phyloP scores from a whole-genome alignment of 805 yeast species.

The Wickerhamiella bombiphila region DNA sequence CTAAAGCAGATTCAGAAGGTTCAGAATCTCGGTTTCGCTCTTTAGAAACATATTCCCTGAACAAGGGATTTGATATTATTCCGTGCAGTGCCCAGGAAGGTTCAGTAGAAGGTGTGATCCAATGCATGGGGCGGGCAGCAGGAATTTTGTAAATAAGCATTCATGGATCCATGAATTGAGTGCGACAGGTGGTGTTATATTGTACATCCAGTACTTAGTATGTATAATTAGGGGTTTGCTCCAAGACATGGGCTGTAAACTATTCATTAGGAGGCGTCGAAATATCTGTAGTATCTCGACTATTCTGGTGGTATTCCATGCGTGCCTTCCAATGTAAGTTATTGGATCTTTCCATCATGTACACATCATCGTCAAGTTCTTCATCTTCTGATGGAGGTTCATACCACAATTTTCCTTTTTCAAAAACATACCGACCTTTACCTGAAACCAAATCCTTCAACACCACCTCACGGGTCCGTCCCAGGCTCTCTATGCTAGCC shows the following conservation, averaged over 20 bases:
- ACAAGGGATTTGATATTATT: conserved; percentile 46
- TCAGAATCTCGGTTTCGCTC: conserved; percentile 33
- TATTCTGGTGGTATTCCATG: neutral
- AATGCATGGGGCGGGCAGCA: conserved; percentile 42
- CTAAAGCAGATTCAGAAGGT: conserved; percentile 75
- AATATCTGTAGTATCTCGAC: neutral
- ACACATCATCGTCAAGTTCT: conserved; percentile 17
- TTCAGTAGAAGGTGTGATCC: conserved; percentile 55
- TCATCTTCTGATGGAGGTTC: conserved; percentile 15
- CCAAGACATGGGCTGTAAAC: too few relatives aligned
- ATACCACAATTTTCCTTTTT: conserved; percentile 11
- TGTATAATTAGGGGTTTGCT: too few relatives aligned
- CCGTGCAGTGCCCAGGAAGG: conserved; percentile 77
- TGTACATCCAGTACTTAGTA: too few relatives aligned
- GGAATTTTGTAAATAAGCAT: conserved; percentile 4
- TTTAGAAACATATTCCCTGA: conserved; percentile 24
- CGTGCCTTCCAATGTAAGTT: conserved; percentile 1
- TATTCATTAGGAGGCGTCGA: neutral
- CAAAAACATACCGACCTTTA: conserved; percentile 17
- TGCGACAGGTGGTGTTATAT: too few relatives aligned
- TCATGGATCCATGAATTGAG: neutral
- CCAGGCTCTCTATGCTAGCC: conserved; percentile 59
- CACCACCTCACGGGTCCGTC: conserved; percentile 62
- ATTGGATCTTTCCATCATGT: neutral
- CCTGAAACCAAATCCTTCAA: conserved; percentile 46